Evolutionary conservation across 768 basidiomycete genomes (phyloP), one percentile per base, ranked within the genome.

Genomic region (Saitozyma podzolica): DNA sequence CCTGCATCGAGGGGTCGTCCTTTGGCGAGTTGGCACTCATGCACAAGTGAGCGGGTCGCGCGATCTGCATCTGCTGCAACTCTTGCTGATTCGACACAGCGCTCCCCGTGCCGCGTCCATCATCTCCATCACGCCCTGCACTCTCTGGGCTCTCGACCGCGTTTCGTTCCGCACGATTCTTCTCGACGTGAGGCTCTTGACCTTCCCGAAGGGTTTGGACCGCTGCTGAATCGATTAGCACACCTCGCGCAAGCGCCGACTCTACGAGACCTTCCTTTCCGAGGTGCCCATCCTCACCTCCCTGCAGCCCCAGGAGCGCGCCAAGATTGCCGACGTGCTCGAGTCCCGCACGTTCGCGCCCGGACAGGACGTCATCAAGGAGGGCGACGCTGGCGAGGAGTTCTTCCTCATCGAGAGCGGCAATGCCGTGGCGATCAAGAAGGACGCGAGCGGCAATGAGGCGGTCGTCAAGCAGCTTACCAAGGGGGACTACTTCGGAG

Each of bases 361-460:
- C 69, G 94, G 92, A 17, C 88, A 92, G 70, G 85, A 87, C 3
- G 91, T 99, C 39, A 92, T 99, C 56, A 84, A 83, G 53, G 89
- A 98, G 79, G 95, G 95, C 58, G 96, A 99, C 67, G 87, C 91
- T 81, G 95, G 96, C 8, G 92, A 95, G 73, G 93, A 91, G 43
- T 98, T 98, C 82, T 99, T 92, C 84, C 93, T 99, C 65, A 87
- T 99, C 40, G 96, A 98, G 78, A 91, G 91, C 70, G 95, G 95
- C 16, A 87, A 90, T 68, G 95, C 95, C 1, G 82, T 87, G 53
- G 93, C 91, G 0, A 89, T 89, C 50, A 94, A 96, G 82, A 82
- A 82, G 50, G 72, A 62, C 16, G 54, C 55, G 8, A 62, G 61
- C 81, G 76, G 84, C 37, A 87, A 90, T 70, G 84, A 90, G 54